Evolutionary conservation across 2,329 filamentous ascomycete species (phyloP), one percentile per base, ranked within the genome.

Genomic region (Aureobasidium sp.): DNA sequence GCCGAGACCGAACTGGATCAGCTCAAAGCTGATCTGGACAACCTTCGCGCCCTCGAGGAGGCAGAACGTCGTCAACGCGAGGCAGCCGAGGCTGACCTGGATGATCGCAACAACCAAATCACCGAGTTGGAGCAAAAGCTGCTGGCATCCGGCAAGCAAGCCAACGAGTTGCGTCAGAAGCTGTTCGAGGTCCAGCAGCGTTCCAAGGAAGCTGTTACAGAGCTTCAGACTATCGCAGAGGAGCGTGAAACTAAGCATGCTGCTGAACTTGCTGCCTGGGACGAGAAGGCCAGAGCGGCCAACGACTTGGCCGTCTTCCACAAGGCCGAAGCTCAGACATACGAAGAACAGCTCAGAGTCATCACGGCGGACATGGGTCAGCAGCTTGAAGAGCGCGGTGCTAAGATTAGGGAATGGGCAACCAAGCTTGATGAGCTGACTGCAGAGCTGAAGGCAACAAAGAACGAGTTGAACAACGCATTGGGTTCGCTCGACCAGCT

Each of bases 111-210:
- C 59, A 70, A 69, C 8, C 68, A 75, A 60, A 74, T 80, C 47
- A 74, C 73, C 5, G 72, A 73, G 7, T 71, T 79, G 25, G 72
- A 77, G 22, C 58, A 70, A 27, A 74, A 74, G 60, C 67, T 80
- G 5, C 72, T 74, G 25, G 70, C 74, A 22, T 67, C 71, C n/a
- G 78, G 78, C 44, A 69, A 75, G 17, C 73, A 78, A 63, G 77
- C 77, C n/a, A 79, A 80, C 36, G 73, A 78, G 65, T 73, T 80
- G 29, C 77, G 78, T 3, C 73, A 76, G 60, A 80, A 80, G 68
- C 68, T 80, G 6, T 80, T 78, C 67, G 71, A 77, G 53, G 69
- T 76, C 2, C 78, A 80, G 68, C 72, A 77, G 64, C 69, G 75
- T 51, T 74, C 77, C 65, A 72, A 75, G 45, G 62, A 68, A 29